These are phyloP conservation scores for Sarocladium kiliense DNA, from an alignment of 2,329 filamentous ascomycete genomes.

Conservation along the genomic window DNA sequence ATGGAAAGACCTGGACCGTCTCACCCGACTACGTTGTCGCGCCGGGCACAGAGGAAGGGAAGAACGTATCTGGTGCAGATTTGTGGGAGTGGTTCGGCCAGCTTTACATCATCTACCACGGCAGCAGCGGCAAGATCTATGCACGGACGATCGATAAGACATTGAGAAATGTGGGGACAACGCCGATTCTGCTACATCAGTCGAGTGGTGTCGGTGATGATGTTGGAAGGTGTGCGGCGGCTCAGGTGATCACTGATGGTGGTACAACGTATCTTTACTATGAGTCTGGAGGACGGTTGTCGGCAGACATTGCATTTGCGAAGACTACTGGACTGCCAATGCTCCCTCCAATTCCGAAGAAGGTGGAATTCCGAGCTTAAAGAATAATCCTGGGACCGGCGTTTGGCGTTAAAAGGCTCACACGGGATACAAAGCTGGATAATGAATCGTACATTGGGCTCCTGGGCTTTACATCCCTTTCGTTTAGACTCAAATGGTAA, in stretches of 20 bases:
- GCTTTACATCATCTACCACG: conserved; percentile 15
- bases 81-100: conserved; percentile 15
- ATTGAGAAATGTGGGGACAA: conserved; percentile 11
- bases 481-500: no score
- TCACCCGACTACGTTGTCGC: conserved; percentile 14
- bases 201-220: conserved; percentile 9
- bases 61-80: conserved; percentile 14
- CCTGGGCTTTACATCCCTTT: no score
- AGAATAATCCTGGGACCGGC: no score
- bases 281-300: conserved; percentile 13
- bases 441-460: no score
- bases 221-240: conserved; percentile 13
- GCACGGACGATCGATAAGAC: conserved; percentile 15
- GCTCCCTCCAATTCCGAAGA: neutral
- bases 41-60: conserved; percentile 13
- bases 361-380: no score
- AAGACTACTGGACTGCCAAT: conserved; percentile 2
- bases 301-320: conserved; percentile 14
- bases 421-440: no score
- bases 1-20: conserved; percentile 17
- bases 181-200: conserved; percentile 14
- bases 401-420: no score
- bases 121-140: conserved; percentile 15
- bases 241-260: conserved; percentile 11
- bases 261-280: conserved; percentile 14